These are phyloP conservation scores for Verticillium dahliae DNA, from an alignment of 2,329 filamentous ascomycete species.

Conservation along the genomic window DNA sequence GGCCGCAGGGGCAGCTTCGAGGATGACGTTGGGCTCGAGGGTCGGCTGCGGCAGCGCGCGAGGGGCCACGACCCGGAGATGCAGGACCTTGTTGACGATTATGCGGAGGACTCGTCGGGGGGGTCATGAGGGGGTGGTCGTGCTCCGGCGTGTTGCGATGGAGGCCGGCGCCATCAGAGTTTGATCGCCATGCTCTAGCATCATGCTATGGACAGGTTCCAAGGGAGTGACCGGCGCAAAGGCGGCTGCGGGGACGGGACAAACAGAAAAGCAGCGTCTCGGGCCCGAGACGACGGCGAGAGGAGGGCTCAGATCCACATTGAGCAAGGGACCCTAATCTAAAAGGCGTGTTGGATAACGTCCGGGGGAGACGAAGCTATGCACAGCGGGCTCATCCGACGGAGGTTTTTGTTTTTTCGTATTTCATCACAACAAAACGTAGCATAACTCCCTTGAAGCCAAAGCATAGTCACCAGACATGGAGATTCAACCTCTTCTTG, in stretches of 20 bases:
- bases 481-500: background rate
- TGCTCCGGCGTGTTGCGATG: no score
- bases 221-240: background rate
- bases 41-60: conserved; percentile 2
- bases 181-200: no score
- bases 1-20: conserved; percentile 76
- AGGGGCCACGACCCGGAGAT: conserved; percentile 10
- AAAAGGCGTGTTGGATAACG: background rate
- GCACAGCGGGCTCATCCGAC: background rate
- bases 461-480: background rate
- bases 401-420: no score
- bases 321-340: background rate
- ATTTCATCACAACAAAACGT: background rate
- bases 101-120: conserved; percentile 7
- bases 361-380: background rate
- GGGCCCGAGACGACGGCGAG: background rate
- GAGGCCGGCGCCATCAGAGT: no score
- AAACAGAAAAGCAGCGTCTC: background rate
- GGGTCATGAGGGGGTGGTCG: background rate
- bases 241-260: background rate
- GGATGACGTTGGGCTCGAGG: conserved; percentile 20
- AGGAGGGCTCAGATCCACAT: background rate
- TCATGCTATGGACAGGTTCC: no score
- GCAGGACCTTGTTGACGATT: conserved; percentile 11
- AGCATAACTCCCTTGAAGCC: background rate